Conservation (phyloP, 345 rosid species). For the Populus davidiana region DNA sequence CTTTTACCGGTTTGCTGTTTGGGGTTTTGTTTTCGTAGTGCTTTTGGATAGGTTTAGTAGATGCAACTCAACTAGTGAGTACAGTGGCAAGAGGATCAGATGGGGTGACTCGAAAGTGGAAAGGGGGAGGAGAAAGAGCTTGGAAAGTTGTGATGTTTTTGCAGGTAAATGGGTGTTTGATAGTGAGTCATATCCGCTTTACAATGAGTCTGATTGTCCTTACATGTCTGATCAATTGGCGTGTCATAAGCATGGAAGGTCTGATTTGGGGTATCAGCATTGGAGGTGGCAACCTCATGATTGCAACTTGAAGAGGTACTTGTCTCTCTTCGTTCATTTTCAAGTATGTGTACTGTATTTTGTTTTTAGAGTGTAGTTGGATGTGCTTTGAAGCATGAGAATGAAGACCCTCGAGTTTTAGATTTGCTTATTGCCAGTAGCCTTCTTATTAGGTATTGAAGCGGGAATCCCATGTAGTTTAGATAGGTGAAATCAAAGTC, state of each 20-base stretch:
- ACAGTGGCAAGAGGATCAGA: conserved; percentile 60
- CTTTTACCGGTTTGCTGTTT: neutral
- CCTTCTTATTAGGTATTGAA: too few relatives aligned
- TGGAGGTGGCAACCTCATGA: conserved; percentile 98
- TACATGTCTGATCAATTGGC: conserved; percentile 98
- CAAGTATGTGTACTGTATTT: neutral
- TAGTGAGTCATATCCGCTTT: conserved; percentile 65
- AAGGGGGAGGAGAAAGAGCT: conserved; percentile 25
- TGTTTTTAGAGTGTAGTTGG: neutral
- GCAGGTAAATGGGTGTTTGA: conserved; percentile 91
- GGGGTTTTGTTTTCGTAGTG: conserved; percentile 33
- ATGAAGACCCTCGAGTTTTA: too few relatives aligned
- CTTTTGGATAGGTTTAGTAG: conserved; percentile 74
- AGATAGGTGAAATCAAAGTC: too few relatives aligned
- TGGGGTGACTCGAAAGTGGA: conserved; percentile 38
- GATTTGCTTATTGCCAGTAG: too few relatives aligned
- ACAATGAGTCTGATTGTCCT: conserved; percentile 78
- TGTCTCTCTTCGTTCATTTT: neutral
- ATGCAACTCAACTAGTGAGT: conserved; percentile 69
- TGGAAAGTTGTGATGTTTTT: conserved; percentile 71
- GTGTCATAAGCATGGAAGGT: conserved; percentile 91
- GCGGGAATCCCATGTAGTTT: too few relatives aligned
- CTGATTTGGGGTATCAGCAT: conserved; percentile 66
- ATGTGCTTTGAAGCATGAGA: neutral
- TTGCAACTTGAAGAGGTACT: conserved; percentile 78